Conservation (phyloP, 345 rosid genomes). For the Hypericum perforatum region DNA sequence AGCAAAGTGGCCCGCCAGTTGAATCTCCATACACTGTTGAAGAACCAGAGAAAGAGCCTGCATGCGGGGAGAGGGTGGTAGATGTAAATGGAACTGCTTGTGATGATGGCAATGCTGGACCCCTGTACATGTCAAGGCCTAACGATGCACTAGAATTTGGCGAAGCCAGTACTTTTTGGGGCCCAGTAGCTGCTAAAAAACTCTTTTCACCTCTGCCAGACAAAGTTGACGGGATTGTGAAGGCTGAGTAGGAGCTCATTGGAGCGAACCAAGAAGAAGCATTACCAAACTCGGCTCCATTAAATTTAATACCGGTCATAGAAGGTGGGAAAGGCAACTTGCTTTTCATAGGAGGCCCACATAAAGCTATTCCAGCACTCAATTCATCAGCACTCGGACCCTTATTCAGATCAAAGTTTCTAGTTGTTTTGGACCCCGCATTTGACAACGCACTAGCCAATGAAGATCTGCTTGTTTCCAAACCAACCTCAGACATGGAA, state of each 20-base stretch:
- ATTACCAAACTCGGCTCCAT: slow-evolving; percentile 39
- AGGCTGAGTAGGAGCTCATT: slow-evolving; percentile 42
- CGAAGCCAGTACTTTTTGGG: slow-evolving; percentile 55
- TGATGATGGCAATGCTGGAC: slow-evolving; percentile 62
- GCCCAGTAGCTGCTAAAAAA: slow-evolving; percentile 45
- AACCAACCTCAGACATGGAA: too few species aligned
- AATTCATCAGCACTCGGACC: slow-evolving; percentile 60
- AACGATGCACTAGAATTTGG: slow-evolving; percentile 42
- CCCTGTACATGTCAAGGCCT: slow-evolving; percentile 51
- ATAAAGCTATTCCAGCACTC: slow-evolving; percentile 36
- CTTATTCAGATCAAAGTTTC: slow-evolving; percentile 85
- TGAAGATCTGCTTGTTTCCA: too few species aligned
- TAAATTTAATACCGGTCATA: slow-evolving; percentile 38
- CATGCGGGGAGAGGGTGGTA: slow-evolving; percentile 43
- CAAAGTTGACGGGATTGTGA: slow-evolving; percentile 45
- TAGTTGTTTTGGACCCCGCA: slow-evolving; percentile 17
- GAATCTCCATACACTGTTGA: slow-evolving; percentile 64
- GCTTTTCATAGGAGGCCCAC: slow-evolving; percentile 36
- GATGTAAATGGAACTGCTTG: slow-evolving; percentile 66
- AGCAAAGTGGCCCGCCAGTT: slow-evolving; percentile 50
- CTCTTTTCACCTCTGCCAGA: slow-evolving; percentile 65
- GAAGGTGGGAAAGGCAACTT: slow-evolving; percentile 40
- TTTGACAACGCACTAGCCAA: too few species aligned
- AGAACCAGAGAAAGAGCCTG: slow-evolving; percentile 56
- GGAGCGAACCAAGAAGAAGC: slow-evolving; percentile 61